Conservation (phyloP, 176 grass and related monocot genomes). For the Ensete glaucum region DNA sequence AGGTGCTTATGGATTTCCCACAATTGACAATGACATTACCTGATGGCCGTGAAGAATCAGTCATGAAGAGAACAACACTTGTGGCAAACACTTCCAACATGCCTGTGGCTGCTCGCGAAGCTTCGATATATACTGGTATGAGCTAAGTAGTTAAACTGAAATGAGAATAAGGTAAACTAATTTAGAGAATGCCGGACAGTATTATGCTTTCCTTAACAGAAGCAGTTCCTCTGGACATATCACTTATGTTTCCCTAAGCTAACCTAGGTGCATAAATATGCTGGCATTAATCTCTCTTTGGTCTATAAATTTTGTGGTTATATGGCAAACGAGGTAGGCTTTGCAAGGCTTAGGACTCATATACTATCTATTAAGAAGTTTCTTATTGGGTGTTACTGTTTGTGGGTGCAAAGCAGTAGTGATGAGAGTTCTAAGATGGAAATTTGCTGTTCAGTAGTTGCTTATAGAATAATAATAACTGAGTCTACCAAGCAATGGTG, state of each 20-base stretch:
- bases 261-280: no score
- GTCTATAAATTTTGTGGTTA: no score
- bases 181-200: no score
- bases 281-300: no score
- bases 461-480: not conserved
- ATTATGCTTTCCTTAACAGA: not conserved
- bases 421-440: not conserved
- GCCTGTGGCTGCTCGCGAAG: slow-evolving; percentile 94
- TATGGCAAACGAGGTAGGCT: no score
- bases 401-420: no score
- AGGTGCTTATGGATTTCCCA: slow-evolving; percentile 93
- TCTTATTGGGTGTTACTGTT: no score
- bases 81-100: slow-evolving; percentile 97
- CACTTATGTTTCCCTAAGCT: no score
- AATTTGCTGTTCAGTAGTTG: not conserved
- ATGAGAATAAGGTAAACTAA: not conserved
- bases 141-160: not conserved
- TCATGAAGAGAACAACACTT: slow-evolving; percentile 83
- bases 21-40: slow-evolving; percentile 83
- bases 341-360: no score
- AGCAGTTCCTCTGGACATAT: not conserved
- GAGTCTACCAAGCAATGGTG: not conserved
- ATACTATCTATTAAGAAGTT: no score
- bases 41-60: slow-evolving; percentile 89
- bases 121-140: slow-evolving; percentile 89